Percentiles rank a stretch among this genome's conserved stretches.
Evolutionary conservation across 116 monocot genomes (phyloP).

Genomic region (Phalaenopsis hybrid): DNA sequence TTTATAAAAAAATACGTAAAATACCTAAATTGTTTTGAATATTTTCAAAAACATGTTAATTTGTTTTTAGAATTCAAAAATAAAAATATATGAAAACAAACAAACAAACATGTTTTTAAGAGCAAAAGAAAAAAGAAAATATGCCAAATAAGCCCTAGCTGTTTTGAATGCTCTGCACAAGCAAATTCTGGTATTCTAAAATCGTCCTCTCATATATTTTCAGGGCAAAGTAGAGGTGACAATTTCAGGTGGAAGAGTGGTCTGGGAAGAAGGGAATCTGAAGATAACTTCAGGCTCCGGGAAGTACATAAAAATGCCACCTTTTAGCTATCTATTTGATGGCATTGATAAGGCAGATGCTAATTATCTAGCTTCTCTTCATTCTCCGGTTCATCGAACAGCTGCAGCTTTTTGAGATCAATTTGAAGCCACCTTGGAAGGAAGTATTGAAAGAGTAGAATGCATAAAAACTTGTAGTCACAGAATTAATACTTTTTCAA

Average conservation of each 20-base stretch:
- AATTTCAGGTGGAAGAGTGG: constrained; percentile 76
- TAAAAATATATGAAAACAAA: too few species aligned
- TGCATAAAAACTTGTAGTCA: neutral
- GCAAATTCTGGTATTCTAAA: too few species aligned
- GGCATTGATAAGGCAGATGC: constrained; percentile 76
- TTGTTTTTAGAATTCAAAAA: too few species aligned
- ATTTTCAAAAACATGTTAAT: too few species aligned
- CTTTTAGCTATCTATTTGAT: constrained; percentile 83
- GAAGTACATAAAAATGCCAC: constrained; percentile 70
- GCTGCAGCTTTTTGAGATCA: constrained; percentile 16
- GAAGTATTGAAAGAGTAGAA: neutral
- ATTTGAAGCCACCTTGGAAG: neutral
- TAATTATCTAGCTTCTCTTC: constrained; percentile 63
- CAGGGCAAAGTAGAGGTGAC: constrained; percentile 94
- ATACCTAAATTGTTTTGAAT: too few species aligned
- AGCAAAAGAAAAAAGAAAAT: too few species aligned
- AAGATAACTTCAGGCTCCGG: constrained; percentile 65
- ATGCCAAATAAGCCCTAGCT: too few species aligned
- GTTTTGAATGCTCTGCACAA: too few species aligned
- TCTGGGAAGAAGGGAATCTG: constrained; percentile 64
- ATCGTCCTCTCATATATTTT: neutral
- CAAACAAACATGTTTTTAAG: too few species aligned
- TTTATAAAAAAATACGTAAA: too few species aligned
- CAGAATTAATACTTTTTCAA: neutral
- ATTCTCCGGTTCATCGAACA: constrained; percentile 46